Base-by-base conservation (phyloP, 225 moss, liverwort and hornwort species). In the Neckera pumila region DNA sequence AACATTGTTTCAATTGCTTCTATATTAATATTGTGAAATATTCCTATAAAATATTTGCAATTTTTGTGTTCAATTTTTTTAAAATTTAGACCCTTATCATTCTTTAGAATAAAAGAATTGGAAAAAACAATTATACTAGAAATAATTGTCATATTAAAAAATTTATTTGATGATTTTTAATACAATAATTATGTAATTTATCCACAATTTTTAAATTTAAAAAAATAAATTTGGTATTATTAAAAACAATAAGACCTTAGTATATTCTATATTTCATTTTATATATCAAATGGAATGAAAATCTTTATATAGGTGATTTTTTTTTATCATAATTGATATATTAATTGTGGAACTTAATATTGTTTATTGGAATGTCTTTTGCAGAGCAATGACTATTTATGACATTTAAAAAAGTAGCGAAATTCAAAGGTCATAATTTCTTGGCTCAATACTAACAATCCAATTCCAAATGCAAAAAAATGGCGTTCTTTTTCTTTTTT, bases 121-220 rank as follows among this genome's bases (percentile, higher is more conserved):
- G 9, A 33, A 38, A 57, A 16, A n/a, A n/a, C n/a, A n/a, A n/a
- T n/a, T n/a, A n/a, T n/a, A n/a, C n/a, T n/a, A n/a, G n/a, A n/a
- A n/a, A n/a, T 0, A 26, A 2, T 27, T 4, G 7, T 45, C 45
- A 45, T 14, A 17, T 38, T 3, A 6, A 27, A 27, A 43, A 43
- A 43, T 43, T 21, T 14, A 31, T 12, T 43, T 31, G 18, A 30
- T 9, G 30, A 21, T 40, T 28, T 61, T 5, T 31, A 20, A 14
- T 6, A 38, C 12, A 53, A 33, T 7, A 17, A 75, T 75, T 9
- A 8, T 3, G 15, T 26, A 13, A 61, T 28, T 3, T 17, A 61
- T 43, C 40, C 1, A 30, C 3, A 61, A 14, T 20, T 0, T 0
- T 47, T 63, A 2, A 43, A 3, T 18, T 42, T 51, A n/a, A n/a